These are phyloP conservation scores for Alternaria brassicae DNA, from an alignment of 2,329 filamentous ascomycete species.

Conservation along the genomic window DNA sequence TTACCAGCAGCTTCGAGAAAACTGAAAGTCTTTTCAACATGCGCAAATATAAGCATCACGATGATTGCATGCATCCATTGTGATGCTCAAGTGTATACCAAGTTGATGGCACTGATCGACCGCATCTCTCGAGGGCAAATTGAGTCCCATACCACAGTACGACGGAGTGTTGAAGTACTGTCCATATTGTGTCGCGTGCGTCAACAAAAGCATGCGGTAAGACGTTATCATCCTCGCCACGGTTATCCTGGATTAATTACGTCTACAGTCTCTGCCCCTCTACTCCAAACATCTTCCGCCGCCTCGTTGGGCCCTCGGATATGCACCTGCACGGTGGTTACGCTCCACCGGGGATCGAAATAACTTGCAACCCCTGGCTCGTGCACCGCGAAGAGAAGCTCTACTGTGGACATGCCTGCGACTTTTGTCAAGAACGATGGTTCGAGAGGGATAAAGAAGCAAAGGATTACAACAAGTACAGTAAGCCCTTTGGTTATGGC, in stretches of 20 bases:
- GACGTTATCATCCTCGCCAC: neutral
- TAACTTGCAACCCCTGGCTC: conserved; percentile 42
- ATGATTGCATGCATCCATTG: conserved; percentile 55
- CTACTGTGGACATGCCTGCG: conserved; percentile 37
- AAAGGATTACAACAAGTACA: conserved; percentile 57
- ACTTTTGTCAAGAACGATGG: conserved; percentile 43
- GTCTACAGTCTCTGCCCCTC: conserved; percentile 55
- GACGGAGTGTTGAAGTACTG: conserved; percentile 37
- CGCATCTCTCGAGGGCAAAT: conserved; percentile 43
- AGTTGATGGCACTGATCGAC: conserved; percentile 58
- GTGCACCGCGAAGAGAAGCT: conserved; percentile 40
- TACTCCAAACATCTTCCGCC: conserved; percentile 60
- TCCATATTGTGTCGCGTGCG: conserved; percentile 60
- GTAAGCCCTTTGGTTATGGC: conserved; percentile 61
- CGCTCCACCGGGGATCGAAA: conserved; percentile 36
- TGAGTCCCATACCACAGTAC: conserved; percentile 33
- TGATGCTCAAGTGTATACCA: conserved; percentile 52
- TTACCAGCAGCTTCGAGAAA: conserved; percentile 64
- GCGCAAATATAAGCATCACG: conserved; percentile 60
- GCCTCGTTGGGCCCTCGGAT: conserved; percentile 49
- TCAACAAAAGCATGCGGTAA: conserved; percentile 58
- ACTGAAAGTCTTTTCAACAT: conserved; percentile 66
- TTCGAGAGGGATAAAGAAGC: conserved; percentile 47
- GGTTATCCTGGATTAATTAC: neutral
- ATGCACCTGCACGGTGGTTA: conserved; percentile 48